phyloP scores from a whole-genome alignment of 2,329 filamentous ascomycete genomes.

The Diaporthe nobilis region DNA sequence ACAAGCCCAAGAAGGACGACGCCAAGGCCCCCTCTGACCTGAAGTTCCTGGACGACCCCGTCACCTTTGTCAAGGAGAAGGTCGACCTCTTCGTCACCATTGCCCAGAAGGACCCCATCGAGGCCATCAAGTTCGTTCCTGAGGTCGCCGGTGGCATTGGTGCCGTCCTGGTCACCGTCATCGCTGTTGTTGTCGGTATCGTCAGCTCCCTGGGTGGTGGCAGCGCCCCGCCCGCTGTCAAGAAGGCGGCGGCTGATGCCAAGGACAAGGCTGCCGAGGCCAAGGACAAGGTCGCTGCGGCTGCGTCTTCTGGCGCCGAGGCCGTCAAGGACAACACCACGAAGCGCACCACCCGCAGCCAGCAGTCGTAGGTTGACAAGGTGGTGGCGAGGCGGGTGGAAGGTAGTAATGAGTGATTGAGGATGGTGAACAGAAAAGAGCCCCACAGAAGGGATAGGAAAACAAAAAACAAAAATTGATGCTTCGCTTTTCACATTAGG shows the following conservation, averaged over 20 bases:
- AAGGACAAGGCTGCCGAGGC: constrained; percentile 83
- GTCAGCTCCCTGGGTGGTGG: constrained; percentile 69
- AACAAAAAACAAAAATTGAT: constrained; percentile 31
- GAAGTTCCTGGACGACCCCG: constrained; percentile 91
- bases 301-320: constrained; percentile 74
- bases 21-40: constrained; percentile 82
- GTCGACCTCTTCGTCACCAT: constrained; percentile 90
- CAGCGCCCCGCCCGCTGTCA: constrained; percentile 77
- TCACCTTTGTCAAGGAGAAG: constrained; percentile 92
- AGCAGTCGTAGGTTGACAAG: constrained; percentile 58
- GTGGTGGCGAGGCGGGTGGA: constrained; percentile 36
- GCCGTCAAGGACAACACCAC: constrained; percentile 81
- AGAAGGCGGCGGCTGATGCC: constrained; percentile 76
- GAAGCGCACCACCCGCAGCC: constrained; percentile 72
- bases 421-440: constrained; percentile 9
- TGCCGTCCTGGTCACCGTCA: constrained; percentile 76
- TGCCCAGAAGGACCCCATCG: constrained; percentile 83
- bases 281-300: constrained; percentile 79
- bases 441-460: neutral
- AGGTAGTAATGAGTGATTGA: constrained; percentile 32
- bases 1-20: constrained; percentile 80
- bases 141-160: constrained; percentile 88
- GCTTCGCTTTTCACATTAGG: constrained; percentile 37
- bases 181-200: constrained; percentile 78
- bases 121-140: constrained; percentile 90